Conservation (phyloP, 805 yeast species). For the Candida takata region DNA sequence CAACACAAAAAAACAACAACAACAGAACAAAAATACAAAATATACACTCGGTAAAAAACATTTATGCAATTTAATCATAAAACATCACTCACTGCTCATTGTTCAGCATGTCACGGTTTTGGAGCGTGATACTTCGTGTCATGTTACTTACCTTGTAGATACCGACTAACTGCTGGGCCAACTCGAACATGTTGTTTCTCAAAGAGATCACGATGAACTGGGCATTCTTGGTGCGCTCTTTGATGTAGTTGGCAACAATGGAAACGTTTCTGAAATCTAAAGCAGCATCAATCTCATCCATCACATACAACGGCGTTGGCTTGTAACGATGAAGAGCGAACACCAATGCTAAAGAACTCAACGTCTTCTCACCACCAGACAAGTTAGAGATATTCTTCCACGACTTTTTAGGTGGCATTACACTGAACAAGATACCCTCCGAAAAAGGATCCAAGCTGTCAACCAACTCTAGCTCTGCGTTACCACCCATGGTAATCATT, state of each 20-base stretch:
- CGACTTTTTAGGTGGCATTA: slow-evolving; percentile 98
- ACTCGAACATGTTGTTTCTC: slow-evolving; percentile 95
- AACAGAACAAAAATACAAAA: too few relatives aligned
- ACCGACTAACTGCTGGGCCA: slow-evolving; percentile 91
- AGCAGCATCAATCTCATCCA: slow-evolving; percentile 99
- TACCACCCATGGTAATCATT: slow-evolving; percentile 99
- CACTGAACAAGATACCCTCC: slow-evolving; percentile 93
- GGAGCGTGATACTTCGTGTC: slow-evolving; percentile 78
- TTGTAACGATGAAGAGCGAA: slow-evolving; percentile 94
- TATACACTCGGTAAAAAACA: too few relatives aligned
- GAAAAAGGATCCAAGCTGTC: slow-evolving; percentile 97
- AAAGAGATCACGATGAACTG: slow-evolving; percentile 94
- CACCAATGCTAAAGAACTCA: slow-evolving; percentile 89
- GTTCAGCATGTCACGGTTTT: slow-evolving; percentile 46
- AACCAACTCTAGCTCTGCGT: slow-evolving; percentile 92
- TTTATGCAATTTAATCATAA: background rate
- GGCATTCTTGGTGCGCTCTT: slow-evolving; percentile 91
- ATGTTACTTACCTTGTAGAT: slow-evolving; percentile 88
- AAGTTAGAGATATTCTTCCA: slow-evolving; percentile 94
- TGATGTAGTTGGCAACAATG: slow-evolving; percentile 94
- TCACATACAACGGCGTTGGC: slow-evolving; percentile 95
- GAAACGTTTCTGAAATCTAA: slow-evolving; percentile 94
- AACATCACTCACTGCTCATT: background rate
- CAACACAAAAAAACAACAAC: too few relatives aligned
- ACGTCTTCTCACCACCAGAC: slow-evolving; percentile 97